Conservation (phyloP, 306 rosid genomes). For the Parietaria judaica region DNA sequence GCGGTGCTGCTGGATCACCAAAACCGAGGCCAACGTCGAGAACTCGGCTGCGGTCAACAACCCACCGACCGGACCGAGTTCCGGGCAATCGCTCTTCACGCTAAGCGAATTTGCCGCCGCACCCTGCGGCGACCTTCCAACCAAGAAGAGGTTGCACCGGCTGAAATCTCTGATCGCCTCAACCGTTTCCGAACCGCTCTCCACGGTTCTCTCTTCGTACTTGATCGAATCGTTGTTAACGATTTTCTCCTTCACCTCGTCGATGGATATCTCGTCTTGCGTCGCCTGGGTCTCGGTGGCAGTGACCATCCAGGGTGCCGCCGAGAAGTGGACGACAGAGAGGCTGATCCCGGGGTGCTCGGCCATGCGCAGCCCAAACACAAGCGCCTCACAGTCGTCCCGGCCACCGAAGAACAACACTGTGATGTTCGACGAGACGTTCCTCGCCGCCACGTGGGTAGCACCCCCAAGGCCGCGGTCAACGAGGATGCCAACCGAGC, state of each 20-base stretch:
- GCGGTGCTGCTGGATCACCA: constrained; percentile 37
- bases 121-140: constrained; percentile 41
- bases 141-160: constrained; percentile 43
- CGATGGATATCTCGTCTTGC: too few species aligned
- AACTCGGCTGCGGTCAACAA: constrained; percentile 52
- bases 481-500: constrained; percentile 73
- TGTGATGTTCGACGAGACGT: constrained; percentile 46
- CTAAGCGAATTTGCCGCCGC: constrained; percentile 8
- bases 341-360: constrained; percentile 80
- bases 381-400: constrained; percentile 80
- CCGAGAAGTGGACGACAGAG: constrained; percentile 24
- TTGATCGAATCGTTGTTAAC: neutral
- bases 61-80: constrained; percentile 43
- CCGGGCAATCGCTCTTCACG: constrained; percentile 27
- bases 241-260: too few species aligned
- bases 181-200: constrained; percentile 30
- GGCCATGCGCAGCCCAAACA: constrained; percentile 62
- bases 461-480: constrained; percentile 89
- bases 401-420: constrained; percentile 83
- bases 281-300: too few species aligned
- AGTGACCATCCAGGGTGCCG: neutral
- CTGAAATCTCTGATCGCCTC: constrained; percentile 24
- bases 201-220: constrained; percentile 32
- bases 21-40: constrained; percentile 47
- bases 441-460: constrained; percentile 57